phyloP scores from a whole-genome alignment of 306 rosid genomes.

The Gastrolobium bilobum region DNA sequence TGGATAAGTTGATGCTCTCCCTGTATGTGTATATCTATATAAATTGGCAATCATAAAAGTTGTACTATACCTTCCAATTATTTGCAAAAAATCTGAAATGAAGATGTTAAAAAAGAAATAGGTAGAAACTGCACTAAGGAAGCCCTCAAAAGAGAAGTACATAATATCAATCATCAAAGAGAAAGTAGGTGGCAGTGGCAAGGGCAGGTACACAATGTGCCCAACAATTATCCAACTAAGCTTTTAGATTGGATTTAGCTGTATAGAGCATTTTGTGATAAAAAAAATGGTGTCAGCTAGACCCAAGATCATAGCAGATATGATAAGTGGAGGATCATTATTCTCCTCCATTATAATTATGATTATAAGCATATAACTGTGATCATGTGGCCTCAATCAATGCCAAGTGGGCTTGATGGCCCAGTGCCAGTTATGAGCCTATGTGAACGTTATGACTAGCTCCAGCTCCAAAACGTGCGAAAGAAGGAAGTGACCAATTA shows the following conservation, averaged over 20 bases:
- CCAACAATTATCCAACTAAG: conserved; percentile 52
- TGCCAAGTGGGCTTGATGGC: conserved; percentile 52
- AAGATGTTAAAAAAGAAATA: background rate
- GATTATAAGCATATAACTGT: background rate
- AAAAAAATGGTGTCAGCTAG: background rate
- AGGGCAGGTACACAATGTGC: conserved; percentile 1
- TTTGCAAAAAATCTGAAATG: conserved; percentile 26
- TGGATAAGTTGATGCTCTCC: too few species aligned
- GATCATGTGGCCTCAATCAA: conserved; percentile 39
- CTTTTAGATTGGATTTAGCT: conserved; percentile 50
- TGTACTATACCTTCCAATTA: conserved; percentile 35
- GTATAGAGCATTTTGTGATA: conserved; percentile 51
- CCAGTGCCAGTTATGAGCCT: conserved; percentile 52
- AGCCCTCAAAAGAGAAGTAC: background rate
- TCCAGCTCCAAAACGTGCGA: conserved; percentile 53
- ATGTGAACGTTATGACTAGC: conserved; percentile 35
- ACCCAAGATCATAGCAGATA: background rate
- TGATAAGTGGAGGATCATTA: conserved; percentile 42
- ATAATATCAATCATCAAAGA: background rate
- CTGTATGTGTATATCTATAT: too few species aligned
- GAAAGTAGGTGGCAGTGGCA: conserved; percentile 42
- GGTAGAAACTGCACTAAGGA: conserved; percentile 19
- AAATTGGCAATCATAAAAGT: background rate
- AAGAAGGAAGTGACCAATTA: conserved; percentile 6
- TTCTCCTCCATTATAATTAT: conserved; percentile 10